Conservation (phyloP, 306 rosid species). For the Adenanthera pavonina region DNA sequence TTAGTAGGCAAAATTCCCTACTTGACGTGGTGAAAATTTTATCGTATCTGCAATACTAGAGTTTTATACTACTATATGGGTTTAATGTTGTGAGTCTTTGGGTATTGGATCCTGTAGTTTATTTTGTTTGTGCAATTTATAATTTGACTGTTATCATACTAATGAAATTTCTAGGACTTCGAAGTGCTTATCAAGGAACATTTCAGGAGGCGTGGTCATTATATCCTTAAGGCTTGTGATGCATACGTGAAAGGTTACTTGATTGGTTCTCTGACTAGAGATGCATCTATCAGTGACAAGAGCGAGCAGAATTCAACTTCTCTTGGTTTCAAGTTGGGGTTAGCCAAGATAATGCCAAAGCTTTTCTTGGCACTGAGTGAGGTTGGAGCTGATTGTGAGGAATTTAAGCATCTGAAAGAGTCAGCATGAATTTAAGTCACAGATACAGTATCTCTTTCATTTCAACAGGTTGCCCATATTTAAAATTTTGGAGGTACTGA, state of each 20-base stretch:
- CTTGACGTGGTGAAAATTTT: constrained; percentile 18
- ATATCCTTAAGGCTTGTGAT: constrained; percentile 95
- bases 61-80: constrained; percentile 11
- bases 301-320: constrained; percentile 79
- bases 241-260: constrained; percentile 88
- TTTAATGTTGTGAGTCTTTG: constrained; percentile 23
- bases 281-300: constrained; percentile 66
- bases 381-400: constrained; percentile 83
- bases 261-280: constrained; percentile 79
- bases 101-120: constrained; percentile 17
- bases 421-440: constrained; percentile 40
- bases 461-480: constrained; percentile 40
- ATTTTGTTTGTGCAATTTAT: constrained; percentile 24
- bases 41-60: constrained; percentile 17
- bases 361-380: constrained; percentile 69
- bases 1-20: neutral
- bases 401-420: constrained; percentile 83
- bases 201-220: constrained; percentile 83
- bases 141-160: constrained; percentile 38
- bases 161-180: constrained; percentile 67
- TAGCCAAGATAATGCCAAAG: constrained; percentile 84
- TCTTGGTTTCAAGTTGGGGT: constrained; percentile 94
- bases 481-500: constrained; percentile 34
- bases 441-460: constrained; percentile 37
- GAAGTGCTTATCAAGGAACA: constrained; percentile 81